A percentile compares a stretch with the other conserved stretches of the same genome.
phyloP scores from a whole-genome alignment of 2,329 filamentous ascomycete genomes.

The Xylaria sp. region DNA sequence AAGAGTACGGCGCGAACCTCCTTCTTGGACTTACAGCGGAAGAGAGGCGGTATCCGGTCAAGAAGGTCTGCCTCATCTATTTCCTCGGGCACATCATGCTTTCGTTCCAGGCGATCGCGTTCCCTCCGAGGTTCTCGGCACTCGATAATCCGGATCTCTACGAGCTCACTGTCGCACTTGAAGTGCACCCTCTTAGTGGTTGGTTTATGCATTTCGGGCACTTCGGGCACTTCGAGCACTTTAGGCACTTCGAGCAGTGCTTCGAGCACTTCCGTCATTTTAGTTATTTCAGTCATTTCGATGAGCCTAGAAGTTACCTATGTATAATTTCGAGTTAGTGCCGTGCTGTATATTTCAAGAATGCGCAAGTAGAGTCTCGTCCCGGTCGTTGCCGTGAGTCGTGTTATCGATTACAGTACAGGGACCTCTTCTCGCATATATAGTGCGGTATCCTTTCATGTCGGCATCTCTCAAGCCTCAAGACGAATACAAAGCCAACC shows the following conservation, averaged over 20 bases:
- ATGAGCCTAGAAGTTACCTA: neutral
- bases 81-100: neutral
- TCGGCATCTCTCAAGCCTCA: neutral
- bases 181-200: conserved; percentile 18
- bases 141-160: conserved; percentile 18
- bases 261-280: no score
- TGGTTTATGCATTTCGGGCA: neutral
- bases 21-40: conserved; percentile 26
- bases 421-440: conserved; percentile 11
- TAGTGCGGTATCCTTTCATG: neutral
- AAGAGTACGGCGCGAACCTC: conserved; percentile 24
- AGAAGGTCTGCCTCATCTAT: neutral
- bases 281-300: no score
- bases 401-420: neutral
- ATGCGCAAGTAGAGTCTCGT: neutral
- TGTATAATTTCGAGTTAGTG: neutral
- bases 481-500: neutral
- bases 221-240: no score
- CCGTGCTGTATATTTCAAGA: neutral
- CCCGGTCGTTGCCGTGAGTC: no score
- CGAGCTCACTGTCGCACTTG: conserved; percentile 9
- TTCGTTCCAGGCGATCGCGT: neutral
- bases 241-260: no score
- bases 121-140: neutral
- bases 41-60: conserved; percentile 29